phyloP scores from a whole-genome alignment of 495 filamentous ascomycete genomes.

The Trichocladium uniseriatum region DNA sequence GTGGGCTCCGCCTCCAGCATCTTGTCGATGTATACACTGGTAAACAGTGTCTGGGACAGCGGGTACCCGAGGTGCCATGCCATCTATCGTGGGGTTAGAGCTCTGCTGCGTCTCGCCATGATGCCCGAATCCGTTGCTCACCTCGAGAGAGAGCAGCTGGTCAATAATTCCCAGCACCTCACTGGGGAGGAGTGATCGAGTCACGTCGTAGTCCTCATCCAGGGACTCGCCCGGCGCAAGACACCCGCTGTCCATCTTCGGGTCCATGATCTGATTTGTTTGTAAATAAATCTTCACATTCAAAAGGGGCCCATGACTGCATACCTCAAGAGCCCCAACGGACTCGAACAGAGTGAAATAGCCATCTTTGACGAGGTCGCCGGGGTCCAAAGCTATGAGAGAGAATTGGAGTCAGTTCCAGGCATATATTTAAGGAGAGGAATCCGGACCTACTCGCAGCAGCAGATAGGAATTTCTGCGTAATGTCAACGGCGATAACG shows the following conservation, averaged over 20 bases:
- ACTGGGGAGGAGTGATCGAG: constrained; percentile 56
- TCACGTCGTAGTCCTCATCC: constrained; percentile 78
- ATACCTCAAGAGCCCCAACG: constrained; percentile 88
- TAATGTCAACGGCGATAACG: constrained; percentile 63
- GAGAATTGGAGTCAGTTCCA: background rate
- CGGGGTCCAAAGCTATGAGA: constrained; percentile 56
- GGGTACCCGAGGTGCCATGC: constrained; percentile 95
- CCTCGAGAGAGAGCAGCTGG: constrained; percentile 82
- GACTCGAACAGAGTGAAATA: constrained; percentile 88
- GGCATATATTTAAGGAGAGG: background rate
- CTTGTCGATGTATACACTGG: constrained; percentile 84
- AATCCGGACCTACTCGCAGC: constrained; percentile 48
- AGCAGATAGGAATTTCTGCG: constrained; percentile 60
- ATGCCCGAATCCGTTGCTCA: constrained; percentile 24
- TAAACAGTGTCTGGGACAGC: constrained; percentile 88
- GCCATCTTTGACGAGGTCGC: constrained; percentile 88
- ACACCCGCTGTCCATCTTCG: constrained; percentile 95
- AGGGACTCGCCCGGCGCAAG: constrained; percentile 65
- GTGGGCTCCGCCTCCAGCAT: constrained; percentile 63
- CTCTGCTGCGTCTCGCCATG: background rate
- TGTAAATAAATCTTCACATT: too few relatives aligned
- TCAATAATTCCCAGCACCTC: constrained; percentile 92
- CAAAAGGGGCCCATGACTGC: constrained; percentile 99
- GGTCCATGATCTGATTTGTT: constrained; percentile 99
- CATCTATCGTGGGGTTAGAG: constrained; percentile 49